A percentile compares a stretch with the other conserved stretches of the same genome.
Evolutionary conservation across 495 filamentous ascomycete genomes (phyloP).

Genomic region (Penicillium antarcticum): DNA sequence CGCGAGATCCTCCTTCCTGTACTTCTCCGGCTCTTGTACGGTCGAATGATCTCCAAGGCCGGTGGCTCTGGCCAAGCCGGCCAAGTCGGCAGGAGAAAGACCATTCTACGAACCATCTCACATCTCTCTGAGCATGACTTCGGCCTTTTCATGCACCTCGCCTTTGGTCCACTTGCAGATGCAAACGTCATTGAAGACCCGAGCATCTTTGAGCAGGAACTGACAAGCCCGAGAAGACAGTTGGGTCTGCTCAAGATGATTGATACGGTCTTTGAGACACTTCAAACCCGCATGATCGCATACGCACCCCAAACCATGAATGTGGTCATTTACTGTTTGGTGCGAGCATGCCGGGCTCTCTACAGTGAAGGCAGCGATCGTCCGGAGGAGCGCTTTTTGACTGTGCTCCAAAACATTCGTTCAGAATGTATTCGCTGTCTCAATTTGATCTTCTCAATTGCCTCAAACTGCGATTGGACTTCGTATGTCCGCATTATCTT

Average conservation of each 20-base stretch:
- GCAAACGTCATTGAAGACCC: slow-evolving; percentile 54
- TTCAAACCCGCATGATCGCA: slow-evolving; percentile 63
- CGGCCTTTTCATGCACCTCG: slow-evolving; percentile 75
- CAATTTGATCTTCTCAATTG: slow-evolving; percentile 68
- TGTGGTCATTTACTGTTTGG: slow-evolving; percentile 73
- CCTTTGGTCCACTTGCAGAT: slow-evolving; percentile 64
- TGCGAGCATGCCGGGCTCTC: slow-evolving; percentile 63
- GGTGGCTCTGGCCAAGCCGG: slow-evolving; percentile 52
- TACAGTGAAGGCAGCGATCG: slow-evolving; percentile 37
- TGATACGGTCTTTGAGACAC: slow-evolving; percentile 77
- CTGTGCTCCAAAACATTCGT: slow-evolving; percentile 66
- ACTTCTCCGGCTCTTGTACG: slow-evolving; percentile 83
- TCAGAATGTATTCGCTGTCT: slow-evolving; percentile 76
- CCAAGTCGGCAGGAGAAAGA: slow-evolving; percentile 63
- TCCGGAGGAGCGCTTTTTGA: slow-evolving; percentile 43
- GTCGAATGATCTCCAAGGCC: slow-evolving; percentile 78
- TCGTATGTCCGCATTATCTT: slow-evolving; percentile 68
- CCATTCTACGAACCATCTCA: slow-evolving; percentile 59
- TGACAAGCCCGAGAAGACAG: slow-evolving; percentile 69
- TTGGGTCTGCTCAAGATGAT: slow-evolving; percentile 87
- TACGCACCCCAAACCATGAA: slow-evolving; percentile 64
- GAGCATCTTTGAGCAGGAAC: slow-evolving; percentile 46
- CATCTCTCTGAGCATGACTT: slow-evolving; percentile 63
- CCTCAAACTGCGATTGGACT: slow-evolving; percentile 63
- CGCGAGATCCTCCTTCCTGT: slow-evolving; percentile 72